phyloP scores from a whole-genome alignment of 2,329 filamentous ascomycete species.

The Aquanectria penicillioides region DNA sequence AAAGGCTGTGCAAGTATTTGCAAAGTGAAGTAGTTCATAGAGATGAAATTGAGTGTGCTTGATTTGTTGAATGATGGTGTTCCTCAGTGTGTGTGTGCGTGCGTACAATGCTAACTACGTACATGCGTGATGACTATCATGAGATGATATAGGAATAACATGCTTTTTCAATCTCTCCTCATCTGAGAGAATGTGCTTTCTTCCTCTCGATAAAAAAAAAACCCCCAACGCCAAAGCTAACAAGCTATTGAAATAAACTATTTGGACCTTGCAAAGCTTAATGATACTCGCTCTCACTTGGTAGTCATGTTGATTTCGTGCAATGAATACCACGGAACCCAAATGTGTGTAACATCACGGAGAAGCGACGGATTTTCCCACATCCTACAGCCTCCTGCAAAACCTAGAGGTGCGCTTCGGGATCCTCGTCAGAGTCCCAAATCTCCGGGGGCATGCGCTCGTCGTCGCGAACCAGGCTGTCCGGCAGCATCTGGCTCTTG shows the following conservation, averaged over 20 bases:
- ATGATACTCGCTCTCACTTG: no score
- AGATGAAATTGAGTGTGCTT: constrained; percentile 41
- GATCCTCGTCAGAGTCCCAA: constrained; percentile 51
- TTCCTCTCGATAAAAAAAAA: no score
- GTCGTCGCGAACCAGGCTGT: constrained; percentile 54
- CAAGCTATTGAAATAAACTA: no score
- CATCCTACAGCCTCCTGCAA: neutral
- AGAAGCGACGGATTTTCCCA: neutral
- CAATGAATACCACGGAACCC: neutral
- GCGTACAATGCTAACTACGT: no score
- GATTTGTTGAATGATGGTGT: neutral
- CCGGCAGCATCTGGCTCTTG: constrained; percentile 63
- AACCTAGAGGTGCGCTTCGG: constrained; percentile 31
- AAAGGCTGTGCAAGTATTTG: constrained; percentile 26
- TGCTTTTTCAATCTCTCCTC: no score
- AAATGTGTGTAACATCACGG: neutral
- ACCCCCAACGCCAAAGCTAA: no score
- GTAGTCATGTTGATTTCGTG: no score
- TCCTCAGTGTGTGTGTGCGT: no score
- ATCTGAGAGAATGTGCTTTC: no score
- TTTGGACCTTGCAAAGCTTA: no score
- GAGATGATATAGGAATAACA: no score
- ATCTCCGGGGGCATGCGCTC: constrained; percentile 45
- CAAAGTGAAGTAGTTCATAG: constrained; percentile 35
- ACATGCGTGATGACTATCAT: no score